phyloP scores from a whole-genome alignment of 345 rosid genomes.

The Kernera saxatilis region DNA sequence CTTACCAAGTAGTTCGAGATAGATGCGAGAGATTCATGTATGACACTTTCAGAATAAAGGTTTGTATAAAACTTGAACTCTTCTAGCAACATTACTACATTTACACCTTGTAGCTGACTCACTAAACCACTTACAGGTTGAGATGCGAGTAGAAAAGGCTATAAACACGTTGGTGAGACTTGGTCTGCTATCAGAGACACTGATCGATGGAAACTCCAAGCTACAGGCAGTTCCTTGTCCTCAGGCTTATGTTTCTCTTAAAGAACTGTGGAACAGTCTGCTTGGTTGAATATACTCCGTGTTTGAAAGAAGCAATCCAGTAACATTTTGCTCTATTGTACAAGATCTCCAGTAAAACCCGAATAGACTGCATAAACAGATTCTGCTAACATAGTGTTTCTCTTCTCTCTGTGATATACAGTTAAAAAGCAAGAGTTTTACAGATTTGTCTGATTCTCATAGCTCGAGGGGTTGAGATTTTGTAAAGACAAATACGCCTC shows the following conservation, averaged over 20 bases:
- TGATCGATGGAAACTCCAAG: constrained; percentile 38
- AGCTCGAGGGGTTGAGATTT: constrained; percentile 66
- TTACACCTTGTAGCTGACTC: constrained; percentile 1
- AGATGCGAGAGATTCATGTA: constrained; percentile 85
- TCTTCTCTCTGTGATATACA: constrained; percentile 15
- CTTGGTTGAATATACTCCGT: constrained; percentile 31
- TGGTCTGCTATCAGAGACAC: constrained; percentile 55
- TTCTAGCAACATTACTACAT: background rate
- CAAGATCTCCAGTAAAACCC: background rate
- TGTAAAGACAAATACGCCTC: constrained; percentile 87
- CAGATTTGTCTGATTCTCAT: constrained; percentile 23
- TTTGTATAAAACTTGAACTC: constrained; percentile 19
- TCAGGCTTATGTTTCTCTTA: constrained; percentile 54
- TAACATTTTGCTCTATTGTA: constrained; percentile 11
- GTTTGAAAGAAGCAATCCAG: background rate
- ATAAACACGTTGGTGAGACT: constrained; percentile 55
- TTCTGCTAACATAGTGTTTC: constrained; percentile 12
- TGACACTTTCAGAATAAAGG: constrained; percentile 60
- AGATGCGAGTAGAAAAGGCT: constrained; percentile 83
- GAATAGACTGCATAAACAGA: constrained; percentile 18
- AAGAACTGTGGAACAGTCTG: constrained; percentile 60
- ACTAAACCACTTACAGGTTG: constrained; percentile 48
- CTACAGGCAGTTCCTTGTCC: constrained; percentile 54
- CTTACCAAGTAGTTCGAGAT: constrained; percentile 43
- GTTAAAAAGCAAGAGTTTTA: background rate